These are phyloP conservation scores for Trametes cinnabarina DNA, from an alignment of 768 basidiomycete species.

Conservation along the genomic window DNA sequence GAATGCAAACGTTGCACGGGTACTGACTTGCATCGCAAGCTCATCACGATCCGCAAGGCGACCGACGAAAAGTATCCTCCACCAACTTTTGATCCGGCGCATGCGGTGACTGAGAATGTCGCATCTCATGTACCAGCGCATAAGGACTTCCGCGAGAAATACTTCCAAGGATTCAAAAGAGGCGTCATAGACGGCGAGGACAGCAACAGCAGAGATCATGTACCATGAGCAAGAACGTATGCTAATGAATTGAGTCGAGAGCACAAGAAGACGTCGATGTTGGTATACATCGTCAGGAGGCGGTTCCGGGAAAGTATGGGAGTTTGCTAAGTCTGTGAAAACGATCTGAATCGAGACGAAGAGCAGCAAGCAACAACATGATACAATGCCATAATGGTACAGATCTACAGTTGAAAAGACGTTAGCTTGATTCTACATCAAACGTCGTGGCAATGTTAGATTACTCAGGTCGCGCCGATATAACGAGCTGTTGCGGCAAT, in stretches of 20 bases:
- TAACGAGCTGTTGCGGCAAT: slow-evolving; percentile 78
- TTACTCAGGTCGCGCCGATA: slow-evolving; percentile 42
- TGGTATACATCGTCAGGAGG: too few species aligned
- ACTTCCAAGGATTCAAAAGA: slow-evolving; percentile 78
- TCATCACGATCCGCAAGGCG: slow-evolving; percentile 87
- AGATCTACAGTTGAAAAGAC: too few species aligned
- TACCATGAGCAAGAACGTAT: background rate
- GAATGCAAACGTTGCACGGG: too few species aligned
- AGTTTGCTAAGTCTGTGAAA: too few species aligned
- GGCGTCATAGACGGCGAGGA: background rate
- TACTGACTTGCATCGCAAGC: slow-evolving; percentile 39
- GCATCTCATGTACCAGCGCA: slow-evolving; percentile 70
- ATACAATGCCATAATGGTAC: too few species aligned
- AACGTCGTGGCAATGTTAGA: too few species aligned
- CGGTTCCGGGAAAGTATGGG: too few species aligned
- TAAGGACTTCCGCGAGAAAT: slow-evolving; percentile 84
- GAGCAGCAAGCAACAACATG: too few species aligned
- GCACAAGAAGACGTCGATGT: too few species aligned
- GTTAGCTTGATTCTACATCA: too few species aligned
- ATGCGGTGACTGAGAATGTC: slow-evolving; percentile 13
- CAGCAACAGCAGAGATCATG: background rate
- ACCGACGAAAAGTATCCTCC: slow-evolving; percentile 44
- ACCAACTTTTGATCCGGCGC: slow-evolving; percentile 51
- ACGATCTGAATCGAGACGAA: too few species aligned
- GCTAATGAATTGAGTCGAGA: too few species aligned